Evolutionary conservation across 2,329 filamentous ascomycete genomes (phyloP).

Genomic region (Escovopsis sp.): DNA sequence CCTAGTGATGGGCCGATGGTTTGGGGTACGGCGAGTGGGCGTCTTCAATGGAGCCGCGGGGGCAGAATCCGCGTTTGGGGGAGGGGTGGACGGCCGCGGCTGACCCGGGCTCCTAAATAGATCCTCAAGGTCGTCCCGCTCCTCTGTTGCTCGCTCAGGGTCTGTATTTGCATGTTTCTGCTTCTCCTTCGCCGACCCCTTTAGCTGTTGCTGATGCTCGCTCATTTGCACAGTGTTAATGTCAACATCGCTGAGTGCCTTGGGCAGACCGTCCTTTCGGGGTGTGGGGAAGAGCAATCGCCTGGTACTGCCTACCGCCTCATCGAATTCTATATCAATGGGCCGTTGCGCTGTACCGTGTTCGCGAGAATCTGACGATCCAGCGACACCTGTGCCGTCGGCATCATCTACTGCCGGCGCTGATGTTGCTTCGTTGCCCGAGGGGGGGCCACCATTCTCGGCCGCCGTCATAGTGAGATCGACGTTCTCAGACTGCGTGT

Average conservation of each 20-base stretch:
- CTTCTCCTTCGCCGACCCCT: conserved; percentile 23
- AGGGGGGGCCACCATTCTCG: not conserved
- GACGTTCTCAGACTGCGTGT: conserved; percentile 8
- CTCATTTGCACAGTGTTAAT: conserved; percentile 36
- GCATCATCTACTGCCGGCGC: too few species aligned
- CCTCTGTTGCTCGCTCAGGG: conserved; percentile 10
- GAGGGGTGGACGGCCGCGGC: conserved; percentile 35
- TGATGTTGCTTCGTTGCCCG: too few species aligned
- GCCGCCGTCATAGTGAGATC: conserved; percentile 2
- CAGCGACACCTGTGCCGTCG: conserved; percentile 7
- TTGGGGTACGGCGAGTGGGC: conserved; percentile 46
- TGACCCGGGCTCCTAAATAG: conserved; percentile 46
- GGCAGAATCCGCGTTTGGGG: conserved; percentile 27
- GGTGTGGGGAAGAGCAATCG: conserved; percentile 67
- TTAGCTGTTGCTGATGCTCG: conserved; percentile 20
- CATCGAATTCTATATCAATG: conserved; percentile 35
- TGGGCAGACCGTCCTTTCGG: conserved; percentile 47
- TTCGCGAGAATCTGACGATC: conserved; percentile 39
- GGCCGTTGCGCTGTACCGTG: conserved; percentile 43
- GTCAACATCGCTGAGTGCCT: conserved; percentile 43
- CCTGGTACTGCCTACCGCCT: conserved; percentile 42
- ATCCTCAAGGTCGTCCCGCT: conserved; percentile 42
- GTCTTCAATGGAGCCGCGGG: conserved; percentile 42
- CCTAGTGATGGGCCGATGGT: conserved; percentile 44
- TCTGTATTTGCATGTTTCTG: conserved; percentile 32